A percentile compares a stretch with the other conserved stretches of the same genome.
Conservation (phyloP, 2,329 filamentous ascomycete genomes). For the Drechslerella stenobrocha region DNA sequence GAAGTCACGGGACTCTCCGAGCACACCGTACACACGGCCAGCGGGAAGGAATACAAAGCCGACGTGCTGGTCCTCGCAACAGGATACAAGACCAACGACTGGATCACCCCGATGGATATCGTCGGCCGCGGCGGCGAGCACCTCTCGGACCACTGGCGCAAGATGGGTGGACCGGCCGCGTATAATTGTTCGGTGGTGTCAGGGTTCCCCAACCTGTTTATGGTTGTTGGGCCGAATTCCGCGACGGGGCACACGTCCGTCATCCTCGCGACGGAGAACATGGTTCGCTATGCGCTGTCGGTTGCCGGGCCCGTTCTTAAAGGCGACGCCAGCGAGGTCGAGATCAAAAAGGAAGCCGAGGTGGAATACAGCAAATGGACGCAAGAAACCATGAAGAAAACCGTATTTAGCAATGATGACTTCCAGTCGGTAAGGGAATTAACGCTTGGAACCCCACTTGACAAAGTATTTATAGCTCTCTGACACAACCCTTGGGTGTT, state of each 20-base stretch:
- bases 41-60: slow-evolving; percentile 59
- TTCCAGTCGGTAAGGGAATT: slow-evolving; percentile 18
- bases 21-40: slow-evolving; percentile 55
- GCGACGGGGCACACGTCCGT: slow-evolving; percentile 66
- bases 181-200: slow-evolving; percentile 65
- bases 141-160: slow-evolving; percentile 63
- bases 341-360: slow-evolving; percentile 60
- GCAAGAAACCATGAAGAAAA: slow-evolving; percentile 54
- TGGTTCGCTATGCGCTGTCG: slow-evolving; percentile 64
- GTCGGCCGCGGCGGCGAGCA: slow-evolving; percentile 60
- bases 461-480: not conserved
- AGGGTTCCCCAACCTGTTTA: slow-evolving; percentile 69
- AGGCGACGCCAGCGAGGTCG: slow-evolving; percentile 58
- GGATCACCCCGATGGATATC: slow-evolving; percentile 62
- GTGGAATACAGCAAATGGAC: slow-evolving; percentile 59
- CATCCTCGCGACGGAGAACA: slow-evolving; percentile 66
- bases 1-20: slow-evolving; percentile 60
- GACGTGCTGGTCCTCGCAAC: slow-evolving; percentile 67
- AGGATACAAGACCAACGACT: slow-evolving; percentile 64
- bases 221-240: slow-evolving; percentile 64
- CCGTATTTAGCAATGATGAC: slow-evolving; percentile 27
- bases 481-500: not conserved
- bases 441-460: not conserved
- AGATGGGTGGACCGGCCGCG: slow-evolving; percentile 65
- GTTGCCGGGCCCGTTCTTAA: slow-evolving; percentile 63